These are phyloP conservation scores for Ceriops decandra DNA, from an alignment of 345 rosid species.

Conservation along the genomic window DNA sequence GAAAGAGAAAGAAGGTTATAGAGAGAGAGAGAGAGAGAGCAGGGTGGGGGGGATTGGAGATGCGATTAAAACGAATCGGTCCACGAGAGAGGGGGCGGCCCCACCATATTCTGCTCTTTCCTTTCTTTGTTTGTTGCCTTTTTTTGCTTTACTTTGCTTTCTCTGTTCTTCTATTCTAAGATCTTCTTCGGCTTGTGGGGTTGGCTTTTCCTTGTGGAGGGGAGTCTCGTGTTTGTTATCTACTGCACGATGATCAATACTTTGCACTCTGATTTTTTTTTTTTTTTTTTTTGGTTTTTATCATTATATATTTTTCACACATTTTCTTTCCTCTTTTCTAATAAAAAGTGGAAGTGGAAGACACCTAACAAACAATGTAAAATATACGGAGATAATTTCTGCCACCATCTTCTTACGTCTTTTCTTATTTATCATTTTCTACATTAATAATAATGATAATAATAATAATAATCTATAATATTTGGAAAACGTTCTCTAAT, in stretches of 20 bases:
- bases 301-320: not conserved
- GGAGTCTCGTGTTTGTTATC: constrained; percentile 13
- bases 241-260: too few species aligned
- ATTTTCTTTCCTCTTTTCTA: not conserved
- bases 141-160: constrained; percentile 9
- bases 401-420: too few species aligned
- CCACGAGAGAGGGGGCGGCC: constrained; percentile 19
- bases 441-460: too few species aligned
- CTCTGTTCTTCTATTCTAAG: constrained; percentile 5
- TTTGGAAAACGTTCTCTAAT: not conserved
- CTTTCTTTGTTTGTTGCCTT: constrained; percentile 3
- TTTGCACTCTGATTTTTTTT: not conserved
- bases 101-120: constrained; percentile 25
- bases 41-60: not conserved
- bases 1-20: not conserved
- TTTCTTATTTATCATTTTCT: too few species aligned
- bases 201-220: constrained; percentile 19
- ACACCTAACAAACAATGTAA: not conserved
- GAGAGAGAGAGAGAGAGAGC: constrained; percentile 1
- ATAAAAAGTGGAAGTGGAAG: not conserved
- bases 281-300: too few species aligned
- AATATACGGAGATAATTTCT: not conserved
- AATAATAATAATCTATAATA: too few species aligned
- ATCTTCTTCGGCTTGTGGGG: constrained; percentile 19
- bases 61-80: constrained; percentile 25